Evolutionary conservation across 331 rosid genomes (phyloP).

Genomic region (Malus hybrid): DNA sequence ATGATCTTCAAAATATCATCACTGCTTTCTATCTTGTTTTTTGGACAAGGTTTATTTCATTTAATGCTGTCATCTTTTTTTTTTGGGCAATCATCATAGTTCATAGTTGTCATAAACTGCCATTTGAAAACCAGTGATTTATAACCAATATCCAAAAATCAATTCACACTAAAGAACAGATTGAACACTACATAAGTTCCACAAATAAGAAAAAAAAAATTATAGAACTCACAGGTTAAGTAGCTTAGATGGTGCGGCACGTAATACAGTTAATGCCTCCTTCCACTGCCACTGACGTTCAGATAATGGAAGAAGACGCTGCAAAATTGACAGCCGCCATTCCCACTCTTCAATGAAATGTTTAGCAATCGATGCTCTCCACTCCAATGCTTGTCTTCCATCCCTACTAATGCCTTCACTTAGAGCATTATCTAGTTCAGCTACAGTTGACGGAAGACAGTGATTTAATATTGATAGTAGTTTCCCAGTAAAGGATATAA

Average conservation of each 20-base stretch:
- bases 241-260: conserved; percentile 91
- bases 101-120: neutral
- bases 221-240: conserved; percentile 87
- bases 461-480: conserved; percentile 51
- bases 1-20: neutral
- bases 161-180: neutral
- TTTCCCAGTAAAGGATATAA: conserved; percentile 62
- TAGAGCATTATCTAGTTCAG: conserved; percentile 44
- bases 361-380: conserved; percentile 79
- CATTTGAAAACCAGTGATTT: neutral
- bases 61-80: neutral
- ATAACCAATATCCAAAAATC: neutral
- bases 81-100: neutral
- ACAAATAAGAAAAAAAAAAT: neutral
- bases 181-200: conserved; percentile 3
- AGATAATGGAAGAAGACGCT: conserved; percentile 86
- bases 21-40: neutral
- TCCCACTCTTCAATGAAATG: conserved; percentile 95
- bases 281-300: conserved; percentile 98
- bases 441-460: conserved; percentile 55
- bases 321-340: conserved; percentile 98
- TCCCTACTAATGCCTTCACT: conserved; percentile 41
- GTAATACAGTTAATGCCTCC: conserved; percentile 88
- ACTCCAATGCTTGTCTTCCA: conserved; percentile 81
- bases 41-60: neutral